Conservation (phyloP, 208 protist species). For the Crithidia expoeki region DNA sequence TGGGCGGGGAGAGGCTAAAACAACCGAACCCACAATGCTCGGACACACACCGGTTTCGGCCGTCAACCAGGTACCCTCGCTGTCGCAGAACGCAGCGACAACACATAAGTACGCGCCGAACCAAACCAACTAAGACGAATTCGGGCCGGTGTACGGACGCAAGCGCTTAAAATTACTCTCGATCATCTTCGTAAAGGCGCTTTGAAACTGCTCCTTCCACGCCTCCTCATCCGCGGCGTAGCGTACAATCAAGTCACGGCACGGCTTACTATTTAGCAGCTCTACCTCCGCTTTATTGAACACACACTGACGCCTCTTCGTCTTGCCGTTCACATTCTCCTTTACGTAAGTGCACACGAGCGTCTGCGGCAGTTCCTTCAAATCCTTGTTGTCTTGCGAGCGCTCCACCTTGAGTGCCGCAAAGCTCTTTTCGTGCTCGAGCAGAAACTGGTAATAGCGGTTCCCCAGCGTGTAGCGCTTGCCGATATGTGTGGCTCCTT, state of each 20-base stretch:
- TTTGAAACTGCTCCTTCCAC: slow-evolving; percentile 68
- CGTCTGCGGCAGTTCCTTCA: slow-evolving; percentile 57
- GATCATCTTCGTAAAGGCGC: slow-evolving; percentile 83
- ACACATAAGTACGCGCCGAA: too few relatives aligned
- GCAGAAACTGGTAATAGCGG: slow-evolving; percentile 77
- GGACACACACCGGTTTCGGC: too few relatives aligned
- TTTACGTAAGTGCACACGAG: slow-evolving; percentile 58
- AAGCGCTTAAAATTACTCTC: slow-evolving; percentile 80
- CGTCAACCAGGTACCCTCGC: too few relatives aligned
- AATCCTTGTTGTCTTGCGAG: slow-evolving; percentile 74
- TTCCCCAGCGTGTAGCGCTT: slow-evolving; percentile 76
- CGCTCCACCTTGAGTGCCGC: slow-evolving; percentile 56
- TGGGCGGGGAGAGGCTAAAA: not conserved
- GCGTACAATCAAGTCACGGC: slow-evolving; percentile 51
- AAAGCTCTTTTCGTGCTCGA: slow-evolving; percentile 70
- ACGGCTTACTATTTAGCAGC: slow-evolving; percentile 55
- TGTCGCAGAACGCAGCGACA: too few relatives aligned
- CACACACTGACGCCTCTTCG: slow-evolving; percentile 51
- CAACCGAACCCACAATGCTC: too few relatives aligned
- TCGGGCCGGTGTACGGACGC: slow-evolving; percentile 62
- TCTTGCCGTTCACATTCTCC: slow-evolving; percentile 32
- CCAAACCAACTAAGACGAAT: slow-evolving; percentile 25
- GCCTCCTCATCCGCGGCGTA: slow-evolving; percentile 67
- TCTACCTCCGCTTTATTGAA: slow-evolving; percentile 70
- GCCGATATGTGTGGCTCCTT: slow-evolving; percentile 69